Base-by-base conservation (phyloP, 306 rosid genomes). In the Clitoria ternatea region DNA sequence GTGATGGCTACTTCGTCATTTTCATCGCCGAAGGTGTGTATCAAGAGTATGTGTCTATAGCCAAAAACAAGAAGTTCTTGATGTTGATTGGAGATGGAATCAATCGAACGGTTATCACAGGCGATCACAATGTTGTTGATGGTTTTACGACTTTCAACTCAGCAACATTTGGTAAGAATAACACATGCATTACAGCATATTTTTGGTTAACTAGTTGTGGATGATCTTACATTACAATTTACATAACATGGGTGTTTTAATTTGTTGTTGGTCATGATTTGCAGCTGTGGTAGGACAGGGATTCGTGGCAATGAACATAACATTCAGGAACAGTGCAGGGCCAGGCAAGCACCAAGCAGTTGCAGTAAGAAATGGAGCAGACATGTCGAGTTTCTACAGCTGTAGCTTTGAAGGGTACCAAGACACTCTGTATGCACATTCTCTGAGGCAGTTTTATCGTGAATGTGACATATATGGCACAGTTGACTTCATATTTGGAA, bases 41-140 rank as follows among this genome's bases (percentile, higher is more conserved):
- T 33, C 79, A 87, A 70, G 94, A 90, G 74, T 74, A 90, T 22
- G 86, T 90, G 3, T 67, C 75, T 2, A 47, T 90, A 47, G 75
- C 81, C 3, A 88, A 88, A 62, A 82, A 67, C 47, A 88, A 90
- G 61, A 74, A 40, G 67, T 62, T 77, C 74, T 43, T 90, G 83
- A 84, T 90, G 94, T 42, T 90, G 66, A 76, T 88, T 7, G 94
- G 94, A 43, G 94, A 88, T n/a, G 94, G 97, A 0, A 86, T 88
- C 54, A 86, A 86, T 42, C 79, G 61, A 45, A 90, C 92, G 0
- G 61, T 90, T 2, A 53, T 90, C 69, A 86, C 94, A 6, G 94
- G 96, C 1, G 85, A 77, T 47, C 85, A 82, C 43, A 90, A 86
- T 22, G 88, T 84, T 20, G 86, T 35, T 0, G 96, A 90, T 61